Evolutionary conservation across 257 asterid genomes (phyloP).

Genomic region (Forsythia viridissima): DNA sequence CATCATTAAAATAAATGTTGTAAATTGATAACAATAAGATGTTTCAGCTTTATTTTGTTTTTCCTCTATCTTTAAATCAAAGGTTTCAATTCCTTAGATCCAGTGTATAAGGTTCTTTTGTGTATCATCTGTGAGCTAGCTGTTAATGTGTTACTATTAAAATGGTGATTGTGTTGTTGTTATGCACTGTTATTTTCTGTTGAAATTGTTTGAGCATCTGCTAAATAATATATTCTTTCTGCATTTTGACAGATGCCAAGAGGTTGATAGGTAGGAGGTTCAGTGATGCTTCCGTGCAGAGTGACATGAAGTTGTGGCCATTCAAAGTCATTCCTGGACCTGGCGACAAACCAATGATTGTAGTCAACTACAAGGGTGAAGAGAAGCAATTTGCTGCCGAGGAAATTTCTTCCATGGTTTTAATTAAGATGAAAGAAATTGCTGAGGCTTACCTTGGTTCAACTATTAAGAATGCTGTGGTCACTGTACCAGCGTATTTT

Average conservation of each 20-base stretch:
- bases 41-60: not conserved
- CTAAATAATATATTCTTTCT: not conserved
- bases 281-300: not conserved
- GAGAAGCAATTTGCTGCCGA: not conserved
- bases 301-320: not conserved
- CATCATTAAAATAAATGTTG: not conserved
- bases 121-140: not conserved
- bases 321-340: not conserved
- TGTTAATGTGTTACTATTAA: not conserved
- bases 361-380: not conserved
- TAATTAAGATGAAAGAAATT: slow-evolving; percentile 1
- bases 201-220: not conserved
- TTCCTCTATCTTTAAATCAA: not conserved
- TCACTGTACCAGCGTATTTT: not conserved
- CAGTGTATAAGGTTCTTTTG: not conserved
- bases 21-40: not conserved
- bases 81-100: not conserved
- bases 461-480: not conserved
- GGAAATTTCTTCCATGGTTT: slow-evolving; percentile 1
- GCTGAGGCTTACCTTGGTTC: not conserved
- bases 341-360: not conserved
- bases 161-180: not conserved
- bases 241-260: slow-evolving; percentile 1
- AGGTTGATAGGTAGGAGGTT: not conserved
- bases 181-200: not conserved